Base-by-base conservation (phyloP, 495 filamentous ascomycete genomes). In the Tirmania nivea region DNA sequence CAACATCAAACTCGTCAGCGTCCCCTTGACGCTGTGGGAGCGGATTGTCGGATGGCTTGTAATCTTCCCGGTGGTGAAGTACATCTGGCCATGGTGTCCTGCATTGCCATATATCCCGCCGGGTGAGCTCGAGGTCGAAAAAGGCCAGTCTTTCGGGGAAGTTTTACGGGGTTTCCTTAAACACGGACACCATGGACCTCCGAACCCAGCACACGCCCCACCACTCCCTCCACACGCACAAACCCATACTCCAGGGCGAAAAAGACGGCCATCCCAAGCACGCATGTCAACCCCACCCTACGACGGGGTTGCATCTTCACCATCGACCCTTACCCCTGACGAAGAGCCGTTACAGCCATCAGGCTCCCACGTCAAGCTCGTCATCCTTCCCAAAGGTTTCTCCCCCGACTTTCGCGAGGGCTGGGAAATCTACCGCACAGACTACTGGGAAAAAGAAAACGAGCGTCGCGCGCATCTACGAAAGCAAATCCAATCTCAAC, bases 381-480 rank as follows among this genome's bases (percentile, higher is more conserved):
- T 97, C 17, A 72, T 97, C 11, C 74, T 95, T 37, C 87, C 90
- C 6, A 97, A 97, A 66, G 84, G 87, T 0, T 97, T 97, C 59
- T 88, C 85, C 10, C 81, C 92, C 0, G 83, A 83, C 52, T 96
- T 97, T 63, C 77, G 90, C n/a, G 86, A 94, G 62, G 93, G 92
- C 56, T 97, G 90, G 90, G 90, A 97, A 60, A 66, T 86, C 4
- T 97, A 89, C 66, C 75, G 92, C 35, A 75, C 80, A 31, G 87
- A 94, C 55, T 97, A 93, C 63, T 97, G 90, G 90, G 90, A 94
- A 59, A 80, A 78, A 56, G 92, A 97, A 67, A 97, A 97, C 60
- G 86, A 90, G 68, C 77, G 86, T 3, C 83, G 90, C 12, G 75
- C 78, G 6, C 65, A 81, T 49, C 69, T 94, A 37, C 75, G 85